Evolutionary conservation across 805 yeast genomes (phyloP).

Genomic region (Diddensiella caesifluorescens): DNA sequence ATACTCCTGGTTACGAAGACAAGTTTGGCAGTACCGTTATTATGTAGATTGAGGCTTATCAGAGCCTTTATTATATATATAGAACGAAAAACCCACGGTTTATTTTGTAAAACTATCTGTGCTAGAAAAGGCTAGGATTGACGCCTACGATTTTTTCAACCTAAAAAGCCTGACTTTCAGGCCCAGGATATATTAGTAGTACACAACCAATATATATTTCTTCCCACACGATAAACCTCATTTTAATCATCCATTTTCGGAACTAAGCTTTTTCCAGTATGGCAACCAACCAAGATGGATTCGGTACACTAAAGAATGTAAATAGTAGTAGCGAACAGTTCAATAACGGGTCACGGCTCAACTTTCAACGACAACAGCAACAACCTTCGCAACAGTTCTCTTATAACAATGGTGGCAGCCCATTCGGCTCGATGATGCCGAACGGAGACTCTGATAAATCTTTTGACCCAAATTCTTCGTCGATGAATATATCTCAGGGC

Average conservation of each 20-base stretch:
- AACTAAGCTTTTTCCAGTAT: background rate
- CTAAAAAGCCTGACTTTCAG: too few relatives aligned
- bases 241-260: background rate
- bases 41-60: constrained; percentile 46
- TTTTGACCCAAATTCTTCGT: too few relatives aligned
- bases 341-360: constrained; percentile 1
- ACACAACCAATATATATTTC: too few relatives aligned
- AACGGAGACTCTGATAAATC: too few relatives aligned
- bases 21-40: constrained; percentile 96
- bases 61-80: too few relatives aligned
- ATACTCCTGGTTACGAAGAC: constrained; percentile 96
- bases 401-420: background rate
- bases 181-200: too few relatives aligned
- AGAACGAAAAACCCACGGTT: too few relatives aligned
- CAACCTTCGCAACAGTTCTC: background rate
- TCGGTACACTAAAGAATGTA: constrained; percentile 13
- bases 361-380: constrained; percentile 6
- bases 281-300: constrained; percentile 10
- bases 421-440: too few relatives aligned
- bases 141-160: too few relatives aligned
- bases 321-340: constrained; percentile 6
- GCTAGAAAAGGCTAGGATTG: too few relatives aligned
- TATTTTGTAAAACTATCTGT: too few relatives aligned
- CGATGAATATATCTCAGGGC: background rate
- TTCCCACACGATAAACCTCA: too few relatives aligned